These are phyloP conservation scores for Magnaporthiopsis rhizophila DNA, from an alignment of 2,329 filamentous ascomycete species.

Conservation along the genomic window DNA sequence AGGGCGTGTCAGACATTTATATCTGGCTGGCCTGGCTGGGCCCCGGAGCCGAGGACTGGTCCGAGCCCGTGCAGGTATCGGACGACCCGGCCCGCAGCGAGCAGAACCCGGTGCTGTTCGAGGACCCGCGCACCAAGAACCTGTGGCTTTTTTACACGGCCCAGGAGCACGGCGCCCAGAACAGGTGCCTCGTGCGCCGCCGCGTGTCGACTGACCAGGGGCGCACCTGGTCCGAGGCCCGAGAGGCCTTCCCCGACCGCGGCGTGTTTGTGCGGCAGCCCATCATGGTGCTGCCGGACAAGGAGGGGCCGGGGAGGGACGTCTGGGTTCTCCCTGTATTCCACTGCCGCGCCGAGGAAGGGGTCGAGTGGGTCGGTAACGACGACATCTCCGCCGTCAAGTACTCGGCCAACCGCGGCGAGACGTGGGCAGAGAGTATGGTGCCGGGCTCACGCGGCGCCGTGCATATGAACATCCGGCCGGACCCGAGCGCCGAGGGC, in stretches of 20 bases:
- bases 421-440: constrained; percentile 29
- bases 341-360: constrained; percentile 30
- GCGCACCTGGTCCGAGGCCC: constrained; percentile 26
- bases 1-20: constrained; percentile 34
- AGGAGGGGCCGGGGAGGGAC: constrained; percentile 12
- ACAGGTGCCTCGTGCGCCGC: constrained; percentile 29
- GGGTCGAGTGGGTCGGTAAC: constrained; percentile 34
- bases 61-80: constrained; percentile 25
- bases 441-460: constrained; percentile 28
- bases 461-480: constrained; percentile 36
- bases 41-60: constrained; percentile 23
- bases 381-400: constrained; percentile 33
- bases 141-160: constrained; percentile 37
- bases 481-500: constrained; percentile 14
- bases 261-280: constrained; percentile 35
- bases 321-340: constrained; percentile 35
- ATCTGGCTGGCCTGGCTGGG: constrained; percentile 31
- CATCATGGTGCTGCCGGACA: constrained; percentile 24
- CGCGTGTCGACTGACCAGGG: constrained; percentile 27
- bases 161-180: constrained; percentile 35
- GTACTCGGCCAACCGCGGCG: constrained; percentile 27
- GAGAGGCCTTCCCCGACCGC: constrained; percentile 23
- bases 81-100: constrained; percentile 31
- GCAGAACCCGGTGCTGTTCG: constrained; percentile 36
- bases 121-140: constrained; percentile 22